phyloP scores from a whole-genome alignment of 179 eudicot species.

The Silene noctiflora region DNA sequence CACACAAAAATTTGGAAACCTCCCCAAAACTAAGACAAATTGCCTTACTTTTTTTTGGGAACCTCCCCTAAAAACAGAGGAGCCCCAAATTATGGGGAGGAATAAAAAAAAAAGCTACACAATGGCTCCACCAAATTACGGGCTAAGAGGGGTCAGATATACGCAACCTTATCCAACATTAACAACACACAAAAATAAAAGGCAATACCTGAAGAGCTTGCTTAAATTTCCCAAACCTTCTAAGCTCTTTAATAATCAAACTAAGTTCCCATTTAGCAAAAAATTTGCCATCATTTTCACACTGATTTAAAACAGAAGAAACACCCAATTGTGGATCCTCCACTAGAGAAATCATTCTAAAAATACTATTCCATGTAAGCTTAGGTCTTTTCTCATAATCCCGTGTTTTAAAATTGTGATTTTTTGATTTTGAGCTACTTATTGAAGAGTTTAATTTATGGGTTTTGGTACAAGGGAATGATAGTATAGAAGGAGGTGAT shows the following conservation, averaged over 20 bases:
- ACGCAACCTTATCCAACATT: neutral
- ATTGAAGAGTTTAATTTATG: conserved; percentile 17
- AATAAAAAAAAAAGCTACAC: no score
- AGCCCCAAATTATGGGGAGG: no score
- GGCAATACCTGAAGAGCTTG: conserved; percentile 72
- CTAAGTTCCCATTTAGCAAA: conserved; percentile 74
- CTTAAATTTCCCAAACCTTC: conserved; percentile 52
- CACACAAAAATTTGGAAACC: no score
- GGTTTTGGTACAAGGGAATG: conserved; percentile 21
- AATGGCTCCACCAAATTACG: no score
- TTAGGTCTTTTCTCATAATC: conserved; percentile 42
- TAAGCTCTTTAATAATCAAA: conserved; percentile 65
- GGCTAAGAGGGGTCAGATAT: no score
- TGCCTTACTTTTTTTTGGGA: no score
- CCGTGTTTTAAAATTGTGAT: conserved; percentile 36
- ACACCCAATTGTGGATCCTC: conserved; percentile 44
- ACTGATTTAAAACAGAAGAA: conserved; percentile 49
- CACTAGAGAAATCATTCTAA: conserved; percentile 42
- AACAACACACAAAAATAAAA: neutral
- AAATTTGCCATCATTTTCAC: conserved; percentile 58
- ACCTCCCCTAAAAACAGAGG: no score
- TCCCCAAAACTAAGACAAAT: no score
- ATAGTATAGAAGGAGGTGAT: conserved; percentile 29
- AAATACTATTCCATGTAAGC: conserved; percentile 50
- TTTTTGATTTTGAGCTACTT: conserved; percentile 42